phyloP scores from a whole-genome alignment of 2,329 filamentous ascomycete genomes.

The Paramyrothecium roridum region DNA sequence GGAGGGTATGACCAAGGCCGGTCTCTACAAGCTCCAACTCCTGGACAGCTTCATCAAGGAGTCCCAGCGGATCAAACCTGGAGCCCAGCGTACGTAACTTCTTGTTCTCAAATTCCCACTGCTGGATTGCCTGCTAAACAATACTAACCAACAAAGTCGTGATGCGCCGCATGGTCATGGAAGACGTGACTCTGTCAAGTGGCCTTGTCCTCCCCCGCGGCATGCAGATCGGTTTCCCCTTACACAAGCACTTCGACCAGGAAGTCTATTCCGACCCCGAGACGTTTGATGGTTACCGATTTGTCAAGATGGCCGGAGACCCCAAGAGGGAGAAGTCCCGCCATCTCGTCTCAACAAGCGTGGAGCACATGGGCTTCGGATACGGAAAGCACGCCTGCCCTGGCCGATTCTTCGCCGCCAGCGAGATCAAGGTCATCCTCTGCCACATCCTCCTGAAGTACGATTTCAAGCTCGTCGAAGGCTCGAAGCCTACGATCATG shows the following conservation, averaged over 20 bases:
- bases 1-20: slow-evolving; percentile 30
- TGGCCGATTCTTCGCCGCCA: slow-evolving; percentile 49
- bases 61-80: slow-evolving; percentile 20
- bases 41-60: slow-evolving; percentile 41
- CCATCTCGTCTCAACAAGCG: slow-evolving; percentile 47
- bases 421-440: slow-evolving; percentile 49
- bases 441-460: slow-evolving; percentile 46
- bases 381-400: slow-evolving; percentile 51
- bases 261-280: slow-evolving; percentile 23
- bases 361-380: slow-evolving; percentile 46
- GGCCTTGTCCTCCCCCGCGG: background rate
- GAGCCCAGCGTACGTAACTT: slow-evolving; percentile 2
- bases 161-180: background rate
- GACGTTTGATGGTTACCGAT: slow-evolving; percentile 44
- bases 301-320: slow-evolving; percentile 33
- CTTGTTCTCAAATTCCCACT: background rate
- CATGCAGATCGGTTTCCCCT: slow-evolving; percentile 1
- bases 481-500: background rate
- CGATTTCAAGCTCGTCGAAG: slow-evolving; percentile 36
- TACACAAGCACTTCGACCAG: background rate
- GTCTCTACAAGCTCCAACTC: slow-evolving; percentile 33
- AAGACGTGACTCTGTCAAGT: background rate
- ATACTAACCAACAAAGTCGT: background rate
- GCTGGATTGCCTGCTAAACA: background rate
- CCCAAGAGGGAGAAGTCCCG: slow-evolving; percentile 20